A percentile compares a stretch with the other conserved stretches of the same genome.
phyloP scores from a whole-genome alignment of 2,329 filamentous ascomycete species.

The Sporothrix globosa region DNA sequence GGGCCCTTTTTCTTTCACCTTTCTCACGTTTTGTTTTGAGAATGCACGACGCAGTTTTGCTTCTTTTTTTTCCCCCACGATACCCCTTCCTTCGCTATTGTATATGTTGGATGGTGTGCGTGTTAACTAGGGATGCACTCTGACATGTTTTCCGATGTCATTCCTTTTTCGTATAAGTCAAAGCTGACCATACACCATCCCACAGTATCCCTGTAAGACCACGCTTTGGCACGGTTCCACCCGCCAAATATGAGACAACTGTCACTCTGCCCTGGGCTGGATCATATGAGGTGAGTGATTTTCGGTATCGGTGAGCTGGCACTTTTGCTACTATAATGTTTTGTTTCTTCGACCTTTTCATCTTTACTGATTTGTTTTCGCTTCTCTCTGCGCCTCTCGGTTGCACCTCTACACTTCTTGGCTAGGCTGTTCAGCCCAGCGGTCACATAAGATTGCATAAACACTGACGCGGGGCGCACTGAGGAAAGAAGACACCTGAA shows the following conservation, averaged over 20 bases:
- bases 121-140: too few relatives aligned
- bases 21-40: too few relatives aligned
- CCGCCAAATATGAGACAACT: not conserved
- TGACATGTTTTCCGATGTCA: not conserved
- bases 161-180: slow-evolving; percentile 23
- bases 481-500: slow-evolving; percentile 4
- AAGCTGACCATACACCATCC: not conserved
- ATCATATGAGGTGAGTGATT: not conserved
- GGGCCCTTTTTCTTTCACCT: too few relatives aligned
- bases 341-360: not conserved
- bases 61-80: too few relatives aligned
- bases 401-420: not conserved
- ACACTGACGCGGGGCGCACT: not conserved
- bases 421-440: not conserved
- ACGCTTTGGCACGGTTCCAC: not conserved
- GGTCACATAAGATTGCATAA: slow-evolving; percentile 1
- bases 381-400: not conserved
- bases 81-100: too few relatives aligned
- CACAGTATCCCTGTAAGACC: not conserved
- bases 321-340: not conserved
- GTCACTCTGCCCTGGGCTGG: not conserved
- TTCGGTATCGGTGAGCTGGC: slow-evolving; percentile 6
- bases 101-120: too few relatives aligned
- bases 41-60: too few relatives aligned
- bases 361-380: not conserved